Base-by-base conservation (phyloP, 2,329 filamentous ascomycete genomes). In the Dryadomyces sulphureus region DNA sequence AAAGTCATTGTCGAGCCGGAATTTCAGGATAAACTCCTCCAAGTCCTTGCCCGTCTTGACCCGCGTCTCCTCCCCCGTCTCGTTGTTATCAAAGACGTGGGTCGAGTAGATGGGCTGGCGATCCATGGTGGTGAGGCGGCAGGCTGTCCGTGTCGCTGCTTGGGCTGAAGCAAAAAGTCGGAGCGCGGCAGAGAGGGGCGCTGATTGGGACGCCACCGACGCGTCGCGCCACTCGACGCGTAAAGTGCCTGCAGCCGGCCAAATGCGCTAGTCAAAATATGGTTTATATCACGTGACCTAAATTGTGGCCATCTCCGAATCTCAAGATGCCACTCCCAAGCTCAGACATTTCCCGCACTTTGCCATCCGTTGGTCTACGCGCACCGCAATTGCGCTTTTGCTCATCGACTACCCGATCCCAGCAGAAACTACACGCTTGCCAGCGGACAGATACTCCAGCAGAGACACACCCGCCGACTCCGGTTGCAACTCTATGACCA, bases 1-100 rank as follows among this genome's bases (percentile, higher is more conserved):
- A 65, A 94, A 96, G 58, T 81, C 77, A 64, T 94, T 94, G 64
- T 95, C 90, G 38, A 96, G 77, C 59, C 90, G 80, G 60, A 95
- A 98, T 55, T 90, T 85, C 48, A 96, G 77, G 53, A 98, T 81
- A 62, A 98, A 98, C 50, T 87, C 81, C 58, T 92, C 80, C 50
- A 98, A 75, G 59, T 86, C 80, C 49, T 77, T 75, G 61, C 92
- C 86, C 43, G 89, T 70, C 58, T 86, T 77, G 22, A 77, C 70
- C 48, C 81, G 74, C 48, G 75, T 81, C 58, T 89, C 83, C 53
- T 81, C 75, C 49, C 69, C 73, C 36, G 79, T 75, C 55, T 78
- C 76, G 51, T 73, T 73, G 54, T 73, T 77, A 54, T 78, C 77
- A 56, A 86, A 87, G 51, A 95, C 80, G 58, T 82, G 89, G 55